phyloP scores from a whole-genome alignment of 2,329 filamentous ascomycete species.

The Cladophialophora yegresii region DNA sequence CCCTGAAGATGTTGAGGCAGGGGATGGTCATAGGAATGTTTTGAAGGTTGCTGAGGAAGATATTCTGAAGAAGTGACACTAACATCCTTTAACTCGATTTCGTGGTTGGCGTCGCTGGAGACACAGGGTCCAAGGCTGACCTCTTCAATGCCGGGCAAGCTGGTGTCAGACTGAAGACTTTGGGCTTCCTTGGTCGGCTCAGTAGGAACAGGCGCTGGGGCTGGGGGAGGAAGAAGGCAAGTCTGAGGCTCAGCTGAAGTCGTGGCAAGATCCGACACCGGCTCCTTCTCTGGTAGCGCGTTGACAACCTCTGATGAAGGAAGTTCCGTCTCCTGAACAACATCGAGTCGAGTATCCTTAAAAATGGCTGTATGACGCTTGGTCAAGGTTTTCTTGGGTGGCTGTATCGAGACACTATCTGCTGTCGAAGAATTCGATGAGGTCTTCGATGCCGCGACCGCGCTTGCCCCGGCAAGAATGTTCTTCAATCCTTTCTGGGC shows the following conservation, averaged over 20 bases:
- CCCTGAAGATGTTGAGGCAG: constrained; percentile 1
- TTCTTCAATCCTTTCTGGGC: constrained; percentile 58
- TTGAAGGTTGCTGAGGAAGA: constrained; percentile 10
- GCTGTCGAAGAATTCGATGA: constrained; percentile 40
- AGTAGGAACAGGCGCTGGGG: constrained; percentile 27
- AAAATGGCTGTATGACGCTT: constrained; percentile 59
- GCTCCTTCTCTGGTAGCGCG: constrained; percentile 8
- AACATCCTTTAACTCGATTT: constrained; percentile 13
- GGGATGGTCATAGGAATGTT: constrained; percentile 9
- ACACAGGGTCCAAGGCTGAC: constrained; percentile 28
- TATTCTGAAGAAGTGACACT: constrained; percentile 17
- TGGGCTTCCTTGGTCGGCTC: constrained; percentile 35
- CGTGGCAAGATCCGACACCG: neutral
- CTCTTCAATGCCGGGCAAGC: constrained; percentile 33
- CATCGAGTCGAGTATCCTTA: constrained; percentile 50
- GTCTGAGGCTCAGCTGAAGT: constrained; percentile 37
- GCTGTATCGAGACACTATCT: constrained; percentile 27
- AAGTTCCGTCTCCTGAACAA: constrained; percentile 37
- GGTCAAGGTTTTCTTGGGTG: constrained; percentile 51
- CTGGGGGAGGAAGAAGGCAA: constrained; percentile 17
- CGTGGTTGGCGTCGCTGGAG: constrained; percentile 24
- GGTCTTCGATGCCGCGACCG: constrained; percentile 16
- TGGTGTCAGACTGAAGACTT: constrained; percentile 30
- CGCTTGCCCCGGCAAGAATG: constrained; percentile 41
- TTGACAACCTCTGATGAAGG: constrained; percentile 25